Evolutionary conservation across 1,284 basidiomycete species (phyloP).

Genomic region (Ustilago esculenta): DNA sequence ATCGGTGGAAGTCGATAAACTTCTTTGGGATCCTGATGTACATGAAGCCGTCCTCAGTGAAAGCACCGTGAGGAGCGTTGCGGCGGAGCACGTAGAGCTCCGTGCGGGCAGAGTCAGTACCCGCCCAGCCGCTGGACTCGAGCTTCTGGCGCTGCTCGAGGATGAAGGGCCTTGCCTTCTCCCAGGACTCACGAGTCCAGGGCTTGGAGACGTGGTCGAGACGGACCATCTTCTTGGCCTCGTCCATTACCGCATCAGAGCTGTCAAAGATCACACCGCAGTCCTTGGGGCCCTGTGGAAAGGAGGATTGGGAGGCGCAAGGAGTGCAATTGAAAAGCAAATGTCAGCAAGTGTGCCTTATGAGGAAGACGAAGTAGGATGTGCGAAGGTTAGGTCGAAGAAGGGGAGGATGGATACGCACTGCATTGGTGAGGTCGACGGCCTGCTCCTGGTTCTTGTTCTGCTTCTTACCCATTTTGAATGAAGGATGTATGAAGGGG

Average conservation of each 20-base stretch:
- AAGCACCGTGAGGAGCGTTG: constrained; percentile 57
- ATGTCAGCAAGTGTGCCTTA: not conserved
- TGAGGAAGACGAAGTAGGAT: not conserved
- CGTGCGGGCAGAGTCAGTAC: constrained; percentile 51
- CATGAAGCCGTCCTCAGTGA: constrained; percentile 62
- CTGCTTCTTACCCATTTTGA: constrained; percentile 57
- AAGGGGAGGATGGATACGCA: constrained; percentile 18
- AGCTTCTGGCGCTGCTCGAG: constrained; percentile 65
- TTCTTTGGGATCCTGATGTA: constrained; percentile 62
- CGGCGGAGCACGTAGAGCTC: constrained; percentile 61
- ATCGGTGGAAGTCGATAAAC: constrained; percentile 62
- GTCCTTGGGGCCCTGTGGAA: constrained; percentile 51
- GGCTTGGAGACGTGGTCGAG: constrained; percentile 61
- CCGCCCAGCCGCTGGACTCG: constrained; percentile 57
- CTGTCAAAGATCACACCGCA: constrained; percentile 60
- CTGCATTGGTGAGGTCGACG: constrained; percentile 41
- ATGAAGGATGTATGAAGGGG: constrained; percentile 11
- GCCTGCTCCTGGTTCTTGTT: constrained; percentile 53
- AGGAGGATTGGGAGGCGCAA: not conserved
- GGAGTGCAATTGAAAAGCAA: not conserved
- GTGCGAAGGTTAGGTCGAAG: not conserved
- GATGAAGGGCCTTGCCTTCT: constrained; percentile 61
- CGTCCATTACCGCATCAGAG: constrained; percentile 52
- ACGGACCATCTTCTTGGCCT: constrained; percentile 51
- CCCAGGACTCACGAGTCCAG: constrained; percentile 63